These are phyloP conservation scores for Liriodendron chinense DNA, from an alignment of 164 flowering plant species.

Conservation along the genomic window DNA sequence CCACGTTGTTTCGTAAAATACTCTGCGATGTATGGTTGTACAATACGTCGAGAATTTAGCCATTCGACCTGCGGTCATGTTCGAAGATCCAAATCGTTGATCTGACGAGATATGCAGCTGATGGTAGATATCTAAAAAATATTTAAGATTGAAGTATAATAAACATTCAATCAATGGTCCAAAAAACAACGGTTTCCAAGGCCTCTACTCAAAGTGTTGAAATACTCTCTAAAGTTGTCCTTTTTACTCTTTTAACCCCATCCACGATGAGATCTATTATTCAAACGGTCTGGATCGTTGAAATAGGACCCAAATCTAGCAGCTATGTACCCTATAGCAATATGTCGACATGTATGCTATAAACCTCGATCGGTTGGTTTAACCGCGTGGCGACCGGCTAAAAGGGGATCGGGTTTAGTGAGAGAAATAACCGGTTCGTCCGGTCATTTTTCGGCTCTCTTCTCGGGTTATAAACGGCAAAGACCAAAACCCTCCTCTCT, in stretches of 20 bases:
- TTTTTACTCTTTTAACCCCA: too few species aligned
- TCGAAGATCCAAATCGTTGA: not conserved
- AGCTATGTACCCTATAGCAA: not conserved
- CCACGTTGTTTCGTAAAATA: not conserved
- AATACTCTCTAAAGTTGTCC: too few species aligned
- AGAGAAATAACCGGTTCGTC: constrained; percentile 47
- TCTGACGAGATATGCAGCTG: not conserved
- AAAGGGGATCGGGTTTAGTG: not conserved
- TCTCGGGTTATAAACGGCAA: constrained; percentile 22
- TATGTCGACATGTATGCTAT: not conserved
- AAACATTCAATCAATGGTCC: too few species aligned
- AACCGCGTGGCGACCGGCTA: not conserved
- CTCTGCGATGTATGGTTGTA: not conserved
- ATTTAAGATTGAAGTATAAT: too few species aligned
- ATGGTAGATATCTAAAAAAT: too few species aligned
- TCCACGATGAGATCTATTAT: not conserved
- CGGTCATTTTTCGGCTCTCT: constrained; percentile 29
- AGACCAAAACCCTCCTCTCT: constrained; percentile 15
- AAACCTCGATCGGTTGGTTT: constrained; percentile 18
- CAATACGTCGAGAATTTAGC: not conserved
- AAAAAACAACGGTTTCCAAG: not conserved
- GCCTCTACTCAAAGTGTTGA: not conserved
- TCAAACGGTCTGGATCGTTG: not conserved
- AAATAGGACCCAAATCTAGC: not conserved
- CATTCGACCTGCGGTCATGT: not conserved